phyloP scores from a whole-genome alignment of 2,329 filamentous ascomycete genomes.

The Elsinoe australis region DNA sequence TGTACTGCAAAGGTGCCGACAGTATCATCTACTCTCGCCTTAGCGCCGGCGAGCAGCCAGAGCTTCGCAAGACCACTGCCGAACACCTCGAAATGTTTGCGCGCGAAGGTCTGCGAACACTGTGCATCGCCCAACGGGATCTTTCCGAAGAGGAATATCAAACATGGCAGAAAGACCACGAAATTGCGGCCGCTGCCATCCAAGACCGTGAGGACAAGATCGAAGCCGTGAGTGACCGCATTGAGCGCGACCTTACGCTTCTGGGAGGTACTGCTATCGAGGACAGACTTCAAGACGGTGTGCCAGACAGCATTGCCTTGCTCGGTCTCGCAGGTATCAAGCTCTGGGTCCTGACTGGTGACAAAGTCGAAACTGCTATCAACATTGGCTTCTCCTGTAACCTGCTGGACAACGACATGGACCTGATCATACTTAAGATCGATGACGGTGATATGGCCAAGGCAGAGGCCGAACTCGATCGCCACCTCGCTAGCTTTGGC shows the following conservation, averaged over 20 bases:
- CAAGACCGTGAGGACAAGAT: constrained; percentile 86
- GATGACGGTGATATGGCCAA: constrained; percentile 61
- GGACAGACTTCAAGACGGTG: constrained; percentile 91
- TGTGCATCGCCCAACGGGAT: constrained; percentile 83
- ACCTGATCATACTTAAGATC: constrained; percentile 81
- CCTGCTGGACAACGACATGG: constrained; percentile 94
- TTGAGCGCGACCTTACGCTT: constrained; percentile 81
- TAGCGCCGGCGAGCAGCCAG: constrained; percentile 73
- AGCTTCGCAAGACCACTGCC: constrained; percentile 74
- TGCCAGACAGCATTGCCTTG: constrained; percentile 88
- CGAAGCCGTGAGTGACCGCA: constrained; percentile 78
- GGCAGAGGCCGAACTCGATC: constrained; percentile 65
- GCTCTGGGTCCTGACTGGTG: constrained; percentile 94
- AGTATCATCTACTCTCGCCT: constrained; percentile 94
- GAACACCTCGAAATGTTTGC: constrained; percentile 97
- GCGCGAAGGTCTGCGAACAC: constrained; percentile 83
- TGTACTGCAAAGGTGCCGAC: constrained; percentile 97
- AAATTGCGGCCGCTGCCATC: constrained; percentile 75
- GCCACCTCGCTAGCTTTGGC: constrained; percentile 62
- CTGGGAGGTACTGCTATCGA: constrained; percentile 95
- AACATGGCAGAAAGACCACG: constrained; percentile 78
- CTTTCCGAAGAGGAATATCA: constrained; percentile 76
- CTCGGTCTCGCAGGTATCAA: constrained; percentile 93
- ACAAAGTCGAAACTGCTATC: constrained; percentile 98
- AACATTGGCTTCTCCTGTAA: constrained; percentile 99